Percentiles rank a stretch among this genome's conserved stretches.
These are phyloP conservation scores for Cryptococcus sp. DNA, from an alignment of 1,284 basidiomycete genomes.

Conservation along the genomic window DNA sequence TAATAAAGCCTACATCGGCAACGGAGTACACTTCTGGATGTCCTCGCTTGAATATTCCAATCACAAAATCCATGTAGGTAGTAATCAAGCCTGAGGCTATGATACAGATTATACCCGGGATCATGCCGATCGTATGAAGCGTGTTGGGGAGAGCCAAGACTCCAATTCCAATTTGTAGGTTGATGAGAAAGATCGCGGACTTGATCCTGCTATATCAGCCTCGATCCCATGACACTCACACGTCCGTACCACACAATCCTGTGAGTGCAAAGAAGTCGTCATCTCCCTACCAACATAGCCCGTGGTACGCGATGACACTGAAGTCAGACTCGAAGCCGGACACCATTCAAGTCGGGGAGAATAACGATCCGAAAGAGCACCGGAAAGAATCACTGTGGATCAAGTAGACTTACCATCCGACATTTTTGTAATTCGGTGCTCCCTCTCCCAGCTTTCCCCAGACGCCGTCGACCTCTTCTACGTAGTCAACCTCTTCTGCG, in stretches of 20 bases:
- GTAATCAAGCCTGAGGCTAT: conserved; percentile 19
- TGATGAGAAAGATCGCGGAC: neutral
- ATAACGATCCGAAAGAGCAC: too few species aligned
- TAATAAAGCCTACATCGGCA: conserved; percentile 24
- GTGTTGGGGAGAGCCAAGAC: neutral
- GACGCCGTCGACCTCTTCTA: conserved; percentile 15
- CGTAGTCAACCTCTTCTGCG: neutral
- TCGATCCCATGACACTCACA: neutral
- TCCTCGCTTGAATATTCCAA: conserved; percentile 26
- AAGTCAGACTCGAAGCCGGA: too few species aligned
- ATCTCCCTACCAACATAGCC: too few species aligned
- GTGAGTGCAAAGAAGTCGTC: too few species aligned
- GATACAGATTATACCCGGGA: conserved; percentile 13
- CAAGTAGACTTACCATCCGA: conserved; percentile 19
- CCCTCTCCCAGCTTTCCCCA: conserved; percentile 15
- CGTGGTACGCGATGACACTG: too few species aligned
- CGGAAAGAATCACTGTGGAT: too few species aligned
- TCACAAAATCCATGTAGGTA: conserved; percentile 19
- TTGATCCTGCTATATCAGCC: neutral
- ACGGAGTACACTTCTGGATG: conserved; percentile 36
- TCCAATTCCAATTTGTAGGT: neutral
- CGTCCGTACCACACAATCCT: too few species aligned
- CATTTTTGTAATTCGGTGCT: conserved; percentile 17
- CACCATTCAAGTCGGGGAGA: too few species aligned
- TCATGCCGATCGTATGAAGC: neutral